Evolutionary conservation across 352 stramenopile species (phyloP), one percentile per base, ranked within the genome.

Genomic region (Phytophthora tubulina): DNA sequence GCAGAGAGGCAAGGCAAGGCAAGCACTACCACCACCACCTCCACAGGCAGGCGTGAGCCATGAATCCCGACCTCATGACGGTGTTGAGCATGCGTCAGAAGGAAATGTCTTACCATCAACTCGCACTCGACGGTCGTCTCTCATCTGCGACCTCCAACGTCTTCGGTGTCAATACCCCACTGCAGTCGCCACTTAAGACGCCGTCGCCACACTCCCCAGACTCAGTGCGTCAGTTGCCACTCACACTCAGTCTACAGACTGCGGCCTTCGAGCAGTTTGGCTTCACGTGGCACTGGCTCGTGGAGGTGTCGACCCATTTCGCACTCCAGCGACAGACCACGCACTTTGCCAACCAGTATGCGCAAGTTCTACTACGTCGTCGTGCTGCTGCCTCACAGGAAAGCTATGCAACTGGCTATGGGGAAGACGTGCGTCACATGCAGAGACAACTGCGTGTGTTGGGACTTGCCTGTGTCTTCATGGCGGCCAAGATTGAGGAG

Each of bases 401-500:
- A 15, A 53, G 55, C 35, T 86, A 78, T 55, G 68, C 76, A 36
- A 36, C 67, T 6, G 59, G 73, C 50, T 89, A 90, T 50, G 80
- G 85, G 6, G 79, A 90, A 52, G 75, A 91, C 15, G 80, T 73
- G 50, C 75, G 50, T 10, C 52, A 79, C 15, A 62, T 86, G 50
- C 87, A 90, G 74, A 71, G 79, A 31, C 82, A 91, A 70, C 72
- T 93, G 50, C 80, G 84, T 46, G 72, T 91, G 38, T 60, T 92
- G 15, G 84, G 84, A 1, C 54, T 93, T 36, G 69, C 70, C 15
- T 93, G 85, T 53, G 87, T 94, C 45, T 94, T 93, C 65, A 91
- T 94, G 75, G 87, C 87, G n/a, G 85, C 85, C 50, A 94, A 94
- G 81, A 94, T 94, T 58, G 87, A 94, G 67, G 87, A 94, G 55